Base-by-base conservation (phyloP, 495 filamentous ascomycete genomes). In the Trichocladium antarcticum region DNA sequence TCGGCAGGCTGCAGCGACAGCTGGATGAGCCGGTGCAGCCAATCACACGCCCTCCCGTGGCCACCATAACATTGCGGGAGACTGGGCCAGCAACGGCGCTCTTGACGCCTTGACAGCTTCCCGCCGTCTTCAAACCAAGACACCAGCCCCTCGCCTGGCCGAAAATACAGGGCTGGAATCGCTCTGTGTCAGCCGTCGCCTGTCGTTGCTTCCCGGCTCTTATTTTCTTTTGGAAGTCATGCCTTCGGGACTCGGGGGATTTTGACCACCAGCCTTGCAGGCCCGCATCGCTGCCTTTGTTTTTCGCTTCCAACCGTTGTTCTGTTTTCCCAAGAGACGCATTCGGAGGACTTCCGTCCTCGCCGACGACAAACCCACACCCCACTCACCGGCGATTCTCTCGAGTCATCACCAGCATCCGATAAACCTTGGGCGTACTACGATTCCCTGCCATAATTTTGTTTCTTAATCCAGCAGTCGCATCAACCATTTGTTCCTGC, bases 51-150 rank as follows among this genome's bases (percentile, higher is more conserved):
- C 34, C 27, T 17, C 14, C 43, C 21, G 40, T 53, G 57, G 51
- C 57, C 49, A 63, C 60, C 62, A 65, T 56, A 63, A 65, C 62
- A 63, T 63, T 52, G 58, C 56, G 53, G 51, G 51, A 50, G 49
- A 53, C 38, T 47, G 47, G 29, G n/a, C 51, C 46, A 49, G 31
- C 37, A 36, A 31, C 44, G 37, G 47, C 47, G 41, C 39, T 29
- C 21, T 49, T 52, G 53, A 53, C 45, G 47, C 50, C 50, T 37
- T 59, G 41, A 28, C 39, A 41, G 51, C 46, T 57, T 59, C 50
- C 52, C 43, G 42, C 37, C 51, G 16, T 40, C 15, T 42, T 22
- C 21, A 42, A 41, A 41, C 5, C 8, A 29, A 9, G 45, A 17
- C 20, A 45, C 28, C 41, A 45, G 22, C 34, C 31, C 31, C 4